Base-by-base conservation (phyloP, 1,139 yeast species). In the Saccharomyces pastorianus region DNA sequence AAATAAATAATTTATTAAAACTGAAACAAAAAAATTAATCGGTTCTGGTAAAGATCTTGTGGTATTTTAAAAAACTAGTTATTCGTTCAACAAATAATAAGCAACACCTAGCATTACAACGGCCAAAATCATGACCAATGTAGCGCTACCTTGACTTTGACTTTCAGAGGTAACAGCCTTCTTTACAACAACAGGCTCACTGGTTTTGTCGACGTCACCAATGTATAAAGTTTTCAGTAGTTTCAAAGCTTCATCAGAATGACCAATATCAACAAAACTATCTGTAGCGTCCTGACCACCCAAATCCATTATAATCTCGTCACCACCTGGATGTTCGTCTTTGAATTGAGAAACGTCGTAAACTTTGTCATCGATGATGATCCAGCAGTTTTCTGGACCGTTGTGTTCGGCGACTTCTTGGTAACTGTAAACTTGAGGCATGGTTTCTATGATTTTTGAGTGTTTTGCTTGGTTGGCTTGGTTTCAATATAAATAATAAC, bases 261-360 rank as follows among this genome's bases (percentile, higher is more conserved):
- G 99, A 46, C 99, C 99, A 67, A 93, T 91, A 70, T 93, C 99
- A 64, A 88, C 90, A 69, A 93, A 93, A 41, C 96, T 91, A 63
- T 84, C 93, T 49, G 99, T 91, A 56, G 96, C 95, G 71, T 95
- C 99, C 55, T 78, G 76, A 61, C 99, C 99, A 56, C 93, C 98
- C 64, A 84, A 81, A 68, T 95, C 99, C 54, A 86, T 74, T 63
- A 93, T 79, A 51, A 93, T 96, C 73, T 95, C 99, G 73, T 90
- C 98, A 69, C 99, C 99, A 76, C 99, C 99, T 58, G 96, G 96
- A 75, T 93, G 99, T 76, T 93, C 98, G 66, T 91, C 97, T 58
- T 91, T 73, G 73, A 91, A 93, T 61, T 77, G 75, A 54, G 96
- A 75, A 58, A 88, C 83, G 71, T 93, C 90, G 74, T 91, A 93